phyloP scores from a whole-genome alignment of 345 rosid species.

The Corchorus capsularis region DNA sequence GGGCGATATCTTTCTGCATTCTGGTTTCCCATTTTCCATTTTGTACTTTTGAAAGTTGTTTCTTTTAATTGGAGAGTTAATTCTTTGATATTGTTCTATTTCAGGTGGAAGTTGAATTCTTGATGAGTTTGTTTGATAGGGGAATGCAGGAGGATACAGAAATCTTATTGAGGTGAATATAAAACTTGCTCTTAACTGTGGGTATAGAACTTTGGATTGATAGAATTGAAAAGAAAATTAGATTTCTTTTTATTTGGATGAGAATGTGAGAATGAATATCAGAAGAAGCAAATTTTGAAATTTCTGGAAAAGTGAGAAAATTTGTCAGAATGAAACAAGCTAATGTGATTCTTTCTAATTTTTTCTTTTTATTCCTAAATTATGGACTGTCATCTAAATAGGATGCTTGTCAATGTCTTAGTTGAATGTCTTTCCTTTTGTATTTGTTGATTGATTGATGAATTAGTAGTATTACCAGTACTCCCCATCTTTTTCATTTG shows the following conservation, averaged over 20 bases:
- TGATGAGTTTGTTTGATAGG: slow-evolving; percentile 31
- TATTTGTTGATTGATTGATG: neutral
- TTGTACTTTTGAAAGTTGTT: neutral
- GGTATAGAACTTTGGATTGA: neutral
- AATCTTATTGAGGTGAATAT: slow-evolving; percentile 23
- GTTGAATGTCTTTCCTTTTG: neutral
- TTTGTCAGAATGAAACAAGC: neutral
- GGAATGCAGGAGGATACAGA: slow-evolving; percentile 22
- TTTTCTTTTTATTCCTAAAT: neutral
- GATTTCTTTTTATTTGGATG: neutral
- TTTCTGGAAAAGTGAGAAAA: neutral
- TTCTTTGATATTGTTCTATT: neutral
- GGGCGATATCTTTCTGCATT: too few species aligned
- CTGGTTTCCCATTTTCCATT: neutral
- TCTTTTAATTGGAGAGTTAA: neutral
- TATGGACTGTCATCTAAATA: neutral
- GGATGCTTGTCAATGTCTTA: neutral
- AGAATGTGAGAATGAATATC: neutral
- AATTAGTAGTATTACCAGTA: neutral
- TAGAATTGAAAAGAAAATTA: neutral
- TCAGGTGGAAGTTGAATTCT: slow-evolving; percentile 33
- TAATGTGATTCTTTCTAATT: neutral
- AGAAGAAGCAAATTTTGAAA: neutral
- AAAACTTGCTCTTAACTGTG: neutral
- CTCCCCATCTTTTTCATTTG: neutral